Evolutionary conservation across 208 protist species (phyloP), one percentile per base, ranked within the genome.

Genomic region (Crithidia sp.): DNA sequence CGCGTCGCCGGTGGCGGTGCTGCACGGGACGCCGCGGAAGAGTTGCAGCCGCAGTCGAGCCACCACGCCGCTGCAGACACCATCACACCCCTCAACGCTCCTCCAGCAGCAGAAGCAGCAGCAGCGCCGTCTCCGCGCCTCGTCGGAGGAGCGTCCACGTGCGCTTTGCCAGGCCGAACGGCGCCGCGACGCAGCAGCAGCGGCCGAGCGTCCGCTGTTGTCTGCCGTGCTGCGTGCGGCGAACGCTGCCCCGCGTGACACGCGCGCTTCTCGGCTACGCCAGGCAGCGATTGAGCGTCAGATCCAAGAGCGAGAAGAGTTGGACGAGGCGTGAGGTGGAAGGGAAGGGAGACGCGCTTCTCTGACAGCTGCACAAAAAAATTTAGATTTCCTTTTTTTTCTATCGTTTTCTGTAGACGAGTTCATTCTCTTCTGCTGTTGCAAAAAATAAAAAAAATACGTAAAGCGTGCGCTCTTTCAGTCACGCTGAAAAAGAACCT

Each of bases 231-330:
- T 69, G 41, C 60, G 60, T 16, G 40, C 47, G 3, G 70, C 62
- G 36, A 68, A 68, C n/a, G 54, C 55, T 52, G 13, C 19, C 28
- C 72, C 72, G 45, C 62, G 63, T 5, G 63, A 39, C 36, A 71
- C 71, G 10, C 71, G 71, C 10, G 63, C 71, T 10, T 76, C 71
- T 28, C 63, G 53, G 47, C 57, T 71, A 17, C 71, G 64, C 7
- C 72, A 71, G 56, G 62, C 64, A 13, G 56, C 72, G n/a, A 52
- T 66, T 13, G 72, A 60, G 13, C 63, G 67, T 3, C 57, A 60
- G 47, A 71, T 77, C 1, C 53, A 60, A 13, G 62, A 60, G 19
- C 5, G 72, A 5, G 57, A 65, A 3, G 56, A n/a, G 3, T 9
- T 54, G 45, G 56, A 66, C 14, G 43, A 63, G 7, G 57, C 55